Base-by-base conservation (phyloP, 2,329 filamentous ascomycete species). In the Penicillium corylophilum region DNA sequence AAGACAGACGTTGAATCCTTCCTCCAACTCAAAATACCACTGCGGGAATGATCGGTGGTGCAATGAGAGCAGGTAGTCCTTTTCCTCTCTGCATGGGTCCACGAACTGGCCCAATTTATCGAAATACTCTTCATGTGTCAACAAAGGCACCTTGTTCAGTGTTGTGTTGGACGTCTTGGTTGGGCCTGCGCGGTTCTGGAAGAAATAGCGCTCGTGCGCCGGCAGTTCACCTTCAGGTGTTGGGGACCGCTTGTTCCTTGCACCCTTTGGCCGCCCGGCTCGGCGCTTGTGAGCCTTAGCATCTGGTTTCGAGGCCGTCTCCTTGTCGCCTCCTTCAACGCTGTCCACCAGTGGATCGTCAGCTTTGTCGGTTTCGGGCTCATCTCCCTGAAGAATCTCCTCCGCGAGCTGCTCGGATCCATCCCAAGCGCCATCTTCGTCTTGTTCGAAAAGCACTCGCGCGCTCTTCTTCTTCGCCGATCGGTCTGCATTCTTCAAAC, bases 121-220 rank as follows among this genome's bases (percentile, higher is more conserved):
- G 63, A 95, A 95, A 72, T 94, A 99, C 67, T 96, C 90, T 51
- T 97, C 92, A 65, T 96, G 92, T 1, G 89, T 91, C 50, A 97
- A 83, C 10, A 96, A 77, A 4, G 83, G 78, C 29, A 95, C 77
- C 4, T 87, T 85, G 0, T 87, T 81, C 5, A 97, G 78, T 0
- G 85, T 95, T 59, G 94, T 94, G 67, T 89, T 88, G 1, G 92
- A 96, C 0, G 93, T 96, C 71, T 92, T 92, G 40, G 84, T 79
- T 4, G 85, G 82, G 2, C 90, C 91, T 0, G 89, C 85, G 43
- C 90, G 86, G 68, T 95, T 96, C 66, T 97, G 90, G 66, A 87
- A 89, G 71, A 99, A 97, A 75, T 95, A 99, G 60, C 88, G 83
- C 70, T 97, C 94, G 66, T 96, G 90, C 0, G 92, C 80, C 5